A percentile compares a stretch with the other conserved stretches of the same genome.
These are phyloP conservation scores for Anthostomella pinea DNA, from an alignment of 2,329 filamentous ascomycete genomes.

Conservation along the genomic window DNA sequence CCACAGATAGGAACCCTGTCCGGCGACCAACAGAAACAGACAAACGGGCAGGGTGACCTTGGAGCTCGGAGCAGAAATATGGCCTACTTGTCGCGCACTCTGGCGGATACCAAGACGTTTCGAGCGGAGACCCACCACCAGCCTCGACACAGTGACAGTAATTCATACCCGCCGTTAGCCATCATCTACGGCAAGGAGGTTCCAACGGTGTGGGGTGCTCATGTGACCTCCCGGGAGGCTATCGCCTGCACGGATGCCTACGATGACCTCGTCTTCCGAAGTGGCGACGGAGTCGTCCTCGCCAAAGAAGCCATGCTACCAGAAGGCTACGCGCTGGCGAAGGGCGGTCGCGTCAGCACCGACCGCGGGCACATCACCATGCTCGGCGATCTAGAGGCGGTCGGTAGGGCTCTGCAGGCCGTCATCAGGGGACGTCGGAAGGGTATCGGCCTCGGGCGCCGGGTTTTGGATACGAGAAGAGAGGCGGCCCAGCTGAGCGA, in stretches of 20 bases:
- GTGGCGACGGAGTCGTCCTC: conserved; percentile 85
- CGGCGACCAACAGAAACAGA: conserved; percentile 23
- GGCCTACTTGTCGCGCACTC: conserved; percentile 71
- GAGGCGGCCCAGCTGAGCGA: no score
- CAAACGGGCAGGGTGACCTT: conserved; percentile 32
- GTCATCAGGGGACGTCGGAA: conserved; percentile 64
- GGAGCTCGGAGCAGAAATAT: conserved; percentile 50
- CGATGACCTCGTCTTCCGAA: conserved; percentile 81
- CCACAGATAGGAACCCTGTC: conserved; percentile 44
- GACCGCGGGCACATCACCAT: conserved; percentile 86
- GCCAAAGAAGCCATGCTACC: conserved; percentile 84
- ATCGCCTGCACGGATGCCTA: conserved; percentile 78
- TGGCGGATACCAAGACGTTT: conserved; percentile 70
- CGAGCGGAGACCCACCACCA: conserved; percentile 69
- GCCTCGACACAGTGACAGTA: conserved; percentile 57
- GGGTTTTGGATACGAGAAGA: no score
- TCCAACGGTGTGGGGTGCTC: conserved; percentile 80
- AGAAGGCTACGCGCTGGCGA: conserved; percentile 70
- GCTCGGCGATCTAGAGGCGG: conserved; percentile 77
- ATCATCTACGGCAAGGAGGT: conserved; percentile 84
- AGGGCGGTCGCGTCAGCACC: conserved; percentile 71
- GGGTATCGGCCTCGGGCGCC: conserved; percentile 64
- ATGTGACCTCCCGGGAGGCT: conserved; percentile 67
- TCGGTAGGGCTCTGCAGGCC: conserved; percentile 71
- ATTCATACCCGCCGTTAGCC: conserved; percentile 76